Percentiles rank a stretch among this genome's conserved stretches.
Conservation (phyloP, 495 filamentous ascomycete genomes). For the Aspergillus coremiiformis region DNA sequence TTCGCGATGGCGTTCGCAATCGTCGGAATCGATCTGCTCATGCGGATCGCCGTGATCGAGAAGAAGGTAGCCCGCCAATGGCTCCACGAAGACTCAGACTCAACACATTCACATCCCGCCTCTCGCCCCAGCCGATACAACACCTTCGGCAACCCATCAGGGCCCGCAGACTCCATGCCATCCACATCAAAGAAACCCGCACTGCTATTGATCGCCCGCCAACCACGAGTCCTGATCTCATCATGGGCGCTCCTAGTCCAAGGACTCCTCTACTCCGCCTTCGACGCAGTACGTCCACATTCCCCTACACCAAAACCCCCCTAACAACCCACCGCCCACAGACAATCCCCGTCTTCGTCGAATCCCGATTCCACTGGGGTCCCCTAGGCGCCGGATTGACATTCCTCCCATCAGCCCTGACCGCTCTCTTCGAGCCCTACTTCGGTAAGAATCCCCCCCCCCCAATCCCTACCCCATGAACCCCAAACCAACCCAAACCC, state of each 20-base stretch:
- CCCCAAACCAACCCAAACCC: not conserved
- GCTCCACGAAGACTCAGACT: conserved; percentile 2
- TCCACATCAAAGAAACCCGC: conserved; percentile 6
- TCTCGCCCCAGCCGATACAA: not conserved
- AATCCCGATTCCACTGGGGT: conserved; percentile 56
- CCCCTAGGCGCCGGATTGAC: conserved; percentile 63
- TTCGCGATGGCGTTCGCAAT: conserved; percentile 53
- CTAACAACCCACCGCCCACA: not conserved
- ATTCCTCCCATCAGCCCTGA: conserved; percentile 62
- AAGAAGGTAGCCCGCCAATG: conserved; percentile 41
- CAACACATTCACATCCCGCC: not conserved
- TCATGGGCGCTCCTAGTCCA: conserved; percentile 26
- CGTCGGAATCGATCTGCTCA: conserved; percentile 53
- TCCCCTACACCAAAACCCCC: not conserved
- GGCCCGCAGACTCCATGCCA: not conserved
- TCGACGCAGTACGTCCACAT: conserved; percentile 22
- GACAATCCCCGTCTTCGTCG: conserved; percentile 59
- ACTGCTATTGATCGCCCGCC: conserved; percentile 19
- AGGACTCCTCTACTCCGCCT: conserved; percentile 27
- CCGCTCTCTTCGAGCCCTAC: conserved; percentile 56
- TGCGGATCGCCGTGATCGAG: conserved; percentile 56
- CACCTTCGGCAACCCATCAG: not conserved
- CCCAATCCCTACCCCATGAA: not conserved
- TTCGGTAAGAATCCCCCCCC: conserved; percentile 23
- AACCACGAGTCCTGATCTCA: conserved; percentile 28